Conservation (phyloP, 768 basidiomycete species). For the Tephrocybe sp. region DNA sequence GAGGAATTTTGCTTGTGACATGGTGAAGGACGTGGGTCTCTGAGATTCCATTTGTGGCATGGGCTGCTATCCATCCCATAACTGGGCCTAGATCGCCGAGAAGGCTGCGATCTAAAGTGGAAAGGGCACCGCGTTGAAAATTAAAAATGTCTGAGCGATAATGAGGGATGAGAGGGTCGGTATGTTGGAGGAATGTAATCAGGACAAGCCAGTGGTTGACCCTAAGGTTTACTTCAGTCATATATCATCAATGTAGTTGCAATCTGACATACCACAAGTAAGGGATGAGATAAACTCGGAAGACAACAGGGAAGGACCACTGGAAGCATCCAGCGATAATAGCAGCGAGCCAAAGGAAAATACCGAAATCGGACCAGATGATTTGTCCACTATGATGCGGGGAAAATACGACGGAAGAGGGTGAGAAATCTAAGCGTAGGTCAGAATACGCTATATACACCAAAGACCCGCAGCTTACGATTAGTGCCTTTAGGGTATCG, state of each 20-base stretch:
- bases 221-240: constrained; percentile 21
- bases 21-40: constrained; percentile 85
- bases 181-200: constrained; percentile 64
- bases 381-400: constrained; percentile 65
- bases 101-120: constrained; percentile 53
- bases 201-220: constrained; percentile 49
- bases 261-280: constrained; percentile 57
- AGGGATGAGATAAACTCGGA: constrained; percentile 70
- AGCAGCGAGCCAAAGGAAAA: constrained; percentile 58
- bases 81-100: constrained; percentile 60
- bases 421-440: constrained; percentile 52
- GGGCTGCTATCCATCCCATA: constrained; percentile 71
- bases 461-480: constrained; percentile 45
- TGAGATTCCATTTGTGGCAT: constrained; percentile 74
- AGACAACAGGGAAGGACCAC: constrained; percentile 59
- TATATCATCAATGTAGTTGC: not conserved
- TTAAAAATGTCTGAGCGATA: constrained; percentile 51
- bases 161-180: constrained; percentile 58
- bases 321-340: constrained; percentile 46
- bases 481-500: constrained; percentile 66
- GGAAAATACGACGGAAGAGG: constrained; percentile 66
- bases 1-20: constrained; percentile 81
- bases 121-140: constrained; percentile 57
- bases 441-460: not conserved
- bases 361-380: constrained; percentile 71